Evolutionary conservation across 2,329 filamentous ascomycete genomes (phyloP), one percentile per base, ranked within the genome.

Genomic region (Aspergillus sojae): DNA sequence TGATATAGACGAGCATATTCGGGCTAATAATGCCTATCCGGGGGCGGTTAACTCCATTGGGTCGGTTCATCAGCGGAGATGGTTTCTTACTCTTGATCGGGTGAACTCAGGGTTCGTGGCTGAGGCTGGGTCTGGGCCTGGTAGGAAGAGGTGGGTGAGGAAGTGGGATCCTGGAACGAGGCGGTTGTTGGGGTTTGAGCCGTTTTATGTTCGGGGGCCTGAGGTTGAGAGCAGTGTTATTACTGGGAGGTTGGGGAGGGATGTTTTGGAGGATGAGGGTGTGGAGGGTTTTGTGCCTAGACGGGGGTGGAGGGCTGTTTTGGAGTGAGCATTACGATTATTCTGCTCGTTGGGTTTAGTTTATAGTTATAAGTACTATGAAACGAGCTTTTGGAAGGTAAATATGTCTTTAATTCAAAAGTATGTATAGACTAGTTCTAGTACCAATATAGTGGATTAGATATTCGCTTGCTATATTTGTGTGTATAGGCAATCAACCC

Each of bases 181-280:
- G 10, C 52, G 41, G 30, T 32, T 66, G 19, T 70, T 71, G 5
- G 79, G 77, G 0, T 89, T 86, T 69, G 79, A 83, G 26, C 80
- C 87, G 0, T 91, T 92, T 66, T 82, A 86, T 63, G 87, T 91
- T 1, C 77, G 80, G 9, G 89, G 89, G 0, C 81, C 83, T 5
- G 86, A 89, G 1, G 68, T 80, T 43, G 89, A 92, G 76, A 80
- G 83, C n/a, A 92, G 89, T 71, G 79, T 91, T 2, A 81, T 92
- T 3, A 92, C 89, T 2, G 88, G 88, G 1, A 80, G 89, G 58
- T 77, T 80, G 11, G 87, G 85, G 1, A 75, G 72, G 5, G 87
- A 91, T 28, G 82, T 91, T 3, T 78, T 92, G 54, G 74, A 70
- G 26, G 88, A 91, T 68, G 88, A 90, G 69, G 83, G 83, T 0